phyloP scores from a whole-genome alignment of 2,329 filamentous ascomycete species.

The Stagonosporopsis rhizophila region DNA sequence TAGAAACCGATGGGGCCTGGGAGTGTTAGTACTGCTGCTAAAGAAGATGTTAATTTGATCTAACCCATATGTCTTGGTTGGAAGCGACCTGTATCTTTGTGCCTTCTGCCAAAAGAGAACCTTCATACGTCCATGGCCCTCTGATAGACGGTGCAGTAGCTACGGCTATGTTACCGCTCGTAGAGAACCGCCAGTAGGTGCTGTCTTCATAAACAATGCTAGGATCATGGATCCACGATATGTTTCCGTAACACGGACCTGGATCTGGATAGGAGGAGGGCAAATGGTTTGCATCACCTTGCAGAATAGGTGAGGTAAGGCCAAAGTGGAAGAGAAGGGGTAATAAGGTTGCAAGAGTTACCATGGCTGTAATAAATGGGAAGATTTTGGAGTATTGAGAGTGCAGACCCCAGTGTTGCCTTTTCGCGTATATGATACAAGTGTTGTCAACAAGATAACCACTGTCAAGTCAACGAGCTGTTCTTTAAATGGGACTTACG shows the following conservation, averaged over 20 bases:
- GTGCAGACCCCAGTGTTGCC: background rate
- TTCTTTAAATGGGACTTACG: background rate
- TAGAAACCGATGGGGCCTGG: slow-evolving; percentile 67
- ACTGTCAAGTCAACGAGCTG: background rate
- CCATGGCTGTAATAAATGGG: slow-evolving; percentile 18
- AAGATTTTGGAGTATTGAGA: background rate
- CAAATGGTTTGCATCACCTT: background rate
- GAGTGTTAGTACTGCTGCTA: background rate
- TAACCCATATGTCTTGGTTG: slow-evolving; percentile 57
- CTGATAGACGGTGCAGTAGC: slow-evolving; percentile 53
- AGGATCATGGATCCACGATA: slow-evolving; percentile 55
- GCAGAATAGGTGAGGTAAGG: background rate
- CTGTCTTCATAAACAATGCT: slow-evolving; percentile 54
- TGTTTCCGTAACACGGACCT: slow-evolving; percentile 49
- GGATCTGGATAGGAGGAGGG: slow-evolving; percentile 37
- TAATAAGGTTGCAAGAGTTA: slow-evolving; percentile 23
- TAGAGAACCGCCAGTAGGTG: slow-evolving; percentile 60
- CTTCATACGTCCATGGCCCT: slow-evolving; percentile 57
- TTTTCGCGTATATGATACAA: background rate
- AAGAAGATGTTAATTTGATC: background rate
- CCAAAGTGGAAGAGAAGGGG: slow-evolving; percentile 19
- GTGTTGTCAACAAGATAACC: background rate
- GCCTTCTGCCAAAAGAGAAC: slow-evolving; percentile 52
- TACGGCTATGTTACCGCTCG: slow-evolving; percentile 56
- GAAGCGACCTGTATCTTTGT: slow-evolving; percentile 53